Base-by-base conservation (phyloP, 2,329 filamentous ascomycete genomes). In the Malbranchea zuffiana region DNA sequence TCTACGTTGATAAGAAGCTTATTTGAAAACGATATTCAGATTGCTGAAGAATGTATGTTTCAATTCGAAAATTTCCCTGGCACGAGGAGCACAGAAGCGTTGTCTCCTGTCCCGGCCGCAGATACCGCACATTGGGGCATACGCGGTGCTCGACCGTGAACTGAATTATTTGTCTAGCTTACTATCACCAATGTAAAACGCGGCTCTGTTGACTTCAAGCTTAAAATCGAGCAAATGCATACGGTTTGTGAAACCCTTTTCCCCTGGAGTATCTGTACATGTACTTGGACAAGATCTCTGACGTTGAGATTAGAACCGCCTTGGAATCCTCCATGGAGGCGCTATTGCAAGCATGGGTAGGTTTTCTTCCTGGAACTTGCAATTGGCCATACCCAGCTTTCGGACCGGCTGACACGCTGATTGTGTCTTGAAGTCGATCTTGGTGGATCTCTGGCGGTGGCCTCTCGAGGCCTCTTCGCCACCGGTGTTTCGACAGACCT, bases 401-500 rank as follows among this genome's bases (percentile, higher is more conserved):
- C n/a, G n/a, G n/a, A n/a, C n/a, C n/a, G n/a, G n/a, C n/a, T 15
- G 13, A 30, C 13, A 30, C 13, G 8, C 13, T 15, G 7, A 7
- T 10, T 30, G 7, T 13, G 27, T 12, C 19, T 11, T 18, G 11
- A 17, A 72, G 74, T 78, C 31, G 76, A 81, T 47, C 69, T 80
- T 1, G 75, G 77, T 3, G 77, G 77, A 15, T 78, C 74, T 11
- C 60, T 81, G 6, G 76, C 76, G 6, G 72, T 81, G 26, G 77
- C 76, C 5, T 80, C 76, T 0, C 63, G 70, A 21, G 76, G 77
- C 0, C 63, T 81, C 1, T 80, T 73, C 50, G 68, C 75, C 13
- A 81, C 76, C 0, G 76, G 76, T 5, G 76, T 81, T 2, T 78
- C 74, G 1, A 80, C 76, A 3, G 76, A 81, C 54, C 54, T 81